Evolutionary conservation across 129 eudicot species (phyloP).

Genomic region (Lonicera japonica): DNA sequence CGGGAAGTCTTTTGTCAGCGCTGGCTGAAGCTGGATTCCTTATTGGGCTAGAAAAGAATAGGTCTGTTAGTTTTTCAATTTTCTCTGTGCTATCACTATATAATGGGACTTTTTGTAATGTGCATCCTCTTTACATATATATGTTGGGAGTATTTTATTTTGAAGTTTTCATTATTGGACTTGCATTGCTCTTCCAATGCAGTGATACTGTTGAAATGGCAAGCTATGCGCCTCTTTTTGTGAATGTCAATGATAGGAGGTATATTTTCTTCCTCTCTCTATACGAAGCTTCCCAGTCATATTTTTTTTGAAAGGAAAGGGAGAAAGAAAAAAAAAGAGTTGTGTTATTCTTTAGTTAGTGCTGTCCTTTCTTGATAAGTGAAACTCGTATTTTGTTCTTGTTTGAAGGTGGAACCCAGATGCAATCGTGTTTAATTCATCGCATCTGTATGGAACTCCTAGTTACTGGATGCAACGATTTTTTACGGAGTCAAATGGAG

Average conservation of each 20-base stretch:
- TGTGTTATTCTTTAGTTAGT: too few species aligned
- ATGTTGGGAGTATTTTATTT: too few species aligned
- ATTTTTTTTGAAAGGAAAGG: too few species aligned
- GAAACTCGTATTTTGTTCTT: not conserved
- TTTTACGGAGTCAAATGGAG: constrained; percentile 72
- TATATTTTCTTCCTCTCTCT: constrained; percentile 15
- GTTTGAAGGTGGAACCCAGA: constrained; percentile 67
- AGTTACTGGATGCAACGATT: constrained; percentile 93
- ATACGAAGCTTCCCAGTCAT: not conserved
- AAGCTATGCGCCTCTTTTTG: constrained; percentile 85
- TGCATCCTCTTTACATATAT: too few species aligned
- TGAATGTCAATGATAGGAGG: constrained; percentile 58
- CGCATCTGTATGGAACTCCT: constrained; percentile 68
- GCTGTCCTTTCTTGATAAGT: not conserved
- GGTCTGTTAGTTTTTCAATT: constrained; percentile 29
- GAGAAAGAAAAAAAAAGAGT: too few species aligned
- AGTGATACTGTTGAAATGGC: constrained; percentile 86
- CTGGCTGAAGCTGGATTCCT: constrained; percentile 89
- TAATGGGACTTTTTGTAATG: not conserved
- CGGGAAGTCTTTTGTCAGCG: constrained; percentile 84
- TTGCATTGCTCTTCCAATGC: constrained; percentile 19
- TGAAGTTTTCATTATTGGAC: not conserved
- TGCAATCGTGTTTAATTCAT: constrained; percentile 82
- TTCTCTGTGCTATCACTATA: too few species aligned
- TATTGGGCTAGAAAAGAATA: constrained; percentile 78